phyloP scores from a whole-genome alignment of 306 rosid species.

The Canavalia gladiata region DNA sequence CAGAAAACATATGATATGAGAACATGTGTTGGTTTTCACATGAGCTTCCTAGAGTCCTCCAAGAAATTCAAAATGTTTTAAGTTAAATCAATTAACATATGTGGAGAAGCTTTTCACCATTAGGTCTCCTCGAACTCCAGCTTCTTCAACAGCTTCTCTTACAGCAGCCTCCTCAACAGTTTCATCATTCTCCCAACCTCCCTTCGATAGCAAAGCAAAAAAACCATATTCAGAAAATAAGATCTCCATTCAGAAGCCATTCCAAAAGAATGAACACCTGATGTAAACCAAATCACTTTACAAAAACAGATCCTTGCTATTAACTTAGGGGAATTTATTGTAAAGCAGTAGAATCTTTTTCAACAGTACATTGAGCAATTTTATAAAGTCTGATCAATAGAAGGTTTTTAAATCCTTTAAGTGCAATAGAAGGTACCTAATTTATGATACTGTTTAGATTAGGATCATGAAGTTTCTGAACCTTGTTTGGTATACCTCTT shows the following conservation, averaged over 20 bases:
- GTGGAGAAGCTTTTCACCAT: constrained; percentile 53
- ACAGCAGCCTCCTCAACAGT: constrained; percentile 76
- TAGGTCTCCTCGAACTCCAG: constrained; percentile 77
- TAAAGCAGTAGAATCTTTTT: constrained; percentile 1
- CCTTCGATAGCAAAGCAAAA: constrained; percentile 53
- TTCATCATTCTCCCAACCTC: constrained; percentile 88
- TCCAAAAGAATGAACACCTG: neutral
- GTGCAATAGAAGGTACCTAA: constrained; percentile 3
- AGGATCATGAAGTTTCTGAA: neutral
- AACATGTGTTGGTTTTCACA: constrained; percentile 18
- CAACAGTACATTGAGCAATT: constrained; percentile 1
- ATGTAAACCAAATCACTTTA: neutral
- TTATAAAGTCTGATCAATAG: neutral
- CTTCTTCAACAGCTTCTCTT: constrained; percentile 83
- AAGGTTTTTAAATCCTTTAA: neutral
- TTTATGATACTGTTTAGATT: neutral
- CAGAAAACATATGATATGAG: neutral
- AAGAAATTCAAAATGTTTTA: constrained; percentile 2
- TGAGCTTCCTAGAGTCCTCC: constrained; percentile 38
- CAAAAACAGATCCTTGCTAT: constrained; percentile 7
- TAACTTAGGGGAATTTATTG: constrained; percentile 1
- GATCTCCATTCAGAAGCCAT: neutral
- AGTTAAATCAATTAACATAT: neutral
- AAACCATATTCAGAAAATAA: constrained; percentile 38
- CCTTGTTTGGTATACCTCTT: neutral